These are phyloP conservation scores for Tremella fuciformis DNA, from an alignment of 768 basidiomycete species.

Conservation along the genomic window DNA sequence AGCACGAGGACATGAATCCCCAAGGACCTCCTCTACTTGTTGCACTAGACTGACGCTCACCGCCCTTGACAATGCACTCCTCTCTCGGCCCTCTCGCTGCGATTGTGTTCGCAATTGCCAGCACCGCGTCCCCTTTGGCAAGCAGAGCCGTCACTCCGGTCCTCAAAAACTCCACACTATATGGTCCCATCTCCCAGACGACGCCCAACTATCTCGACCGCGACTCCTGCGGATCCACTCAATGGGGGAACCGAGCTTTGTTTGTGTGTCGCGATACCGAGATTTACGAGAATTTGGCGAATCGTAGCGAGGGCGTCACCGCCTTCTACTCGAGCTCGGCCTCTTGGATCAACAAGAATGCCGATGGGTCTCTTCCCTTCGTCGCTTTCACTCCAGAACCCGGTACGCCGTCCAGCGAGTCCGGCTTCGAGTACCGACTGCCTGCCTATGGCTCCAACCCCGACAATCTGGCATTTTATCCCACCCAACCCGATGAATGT, in stretches of 20 bases:
- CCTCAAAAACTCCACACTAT: conserved; percentile 7
- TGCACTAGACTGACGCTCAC: too few relatives aligned
- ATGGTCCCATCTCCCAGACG: conserved; percentile 6
- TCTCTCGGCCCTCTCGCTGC: too few relatives aligned
- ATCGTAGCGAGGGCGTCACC: conserved; percentile 2
- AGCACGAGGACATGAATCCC: too few relatives aligned
- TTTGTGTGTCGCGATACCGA: conserved; percentile 10
- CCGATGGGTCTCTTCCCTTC: conserved; percentile 6
- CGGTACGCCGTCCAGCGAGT: background rate
- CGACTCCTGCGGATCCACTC: conserved; percentile 9
- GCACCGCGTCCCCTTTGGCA: background rate
- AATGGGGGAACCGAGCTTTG: conserved; percentile 6
- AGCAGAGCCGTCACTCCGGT: conserved; percentile 1
- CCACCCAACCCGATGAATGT: conserved; percentile 6
- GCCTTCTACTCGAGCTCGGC: conserved; percentile 6
- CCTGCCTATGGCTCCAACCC: conserved; percentile 4
- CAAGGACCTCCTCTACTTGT: too few relatives aligned
- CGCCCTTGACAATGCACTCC: too few relatives aligned
- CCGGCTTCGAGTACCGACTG: background rate
- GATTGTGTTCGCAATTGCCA: too few relatives aligned
- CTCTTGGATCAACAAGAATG: conserved; percentile 4
- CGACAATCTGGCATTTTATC: conserved; percentile 6
- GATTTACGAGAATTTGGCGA: conserved; percentile 3
- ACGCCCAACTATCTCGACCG: conserved; percentile 7
- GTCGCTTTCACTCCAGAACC: background rate